These are phyloP conservation scores for Penstemon eatonii DNA, from an alignment of 257 asterid genomes.

Conservation along the genomic window DNA sequence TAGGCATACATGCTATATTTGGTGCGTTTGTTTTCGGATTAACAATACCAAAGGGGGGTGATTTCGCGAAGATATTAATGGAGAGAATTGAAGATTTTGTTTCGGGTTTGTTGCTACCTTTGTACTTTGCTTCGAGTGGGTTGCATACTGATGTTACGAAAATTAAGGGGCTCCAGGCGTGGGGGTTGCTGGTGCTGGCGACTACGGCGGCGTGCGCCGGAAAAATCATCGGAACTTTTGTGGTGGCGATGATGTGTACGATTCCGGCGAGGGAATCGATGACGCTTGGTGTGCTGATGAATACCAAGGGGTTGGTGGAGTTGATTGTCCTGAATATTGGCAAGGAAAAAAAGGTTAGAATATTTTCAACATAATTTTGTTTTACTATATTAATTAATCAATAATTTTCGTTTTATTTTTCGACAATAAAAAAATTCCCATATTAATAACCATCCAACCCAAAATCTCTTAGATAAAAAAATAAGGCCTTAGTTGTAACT, in stretches of 20 bases:
- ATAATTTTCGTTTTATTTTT: too few relatives aligned
- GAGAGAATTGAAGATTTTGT: conserved; percentile 61
- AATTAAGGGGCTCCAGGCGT: conserved; percentile 38
- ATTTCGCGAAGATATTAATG: conserved; percentile 38
- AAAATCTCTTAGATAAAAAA: too few relatives aligned
- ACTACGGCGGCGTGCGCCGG: conserved; percentile 55
- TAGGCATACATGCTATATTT: conserved; percentile 64
- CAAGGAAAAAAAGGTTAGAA: conserved; percentile 52
- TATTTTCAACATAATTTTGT: not conserved
- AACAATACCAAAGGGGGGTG: conserved; percentile 53
- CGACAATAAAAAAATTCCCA: too few relatives aligned
- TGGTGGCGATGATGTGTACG: conserved; percentile 52
- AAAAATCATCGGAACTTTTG: conserved; percentile 55
- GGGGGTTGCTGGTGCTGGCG: conserved; percentile 64
- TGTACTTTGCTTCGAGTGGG: conserved; percentile 69
- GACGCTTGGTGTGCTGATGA: conserved; percentile 69
- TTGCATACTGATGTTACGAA: conserved; percentile 52
- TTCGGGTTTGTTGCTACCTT: conserved; percentile 56
- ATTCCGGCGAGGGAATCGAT: conserved; percentile 56
- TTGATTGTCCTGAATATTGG: conserved; percentile 64
- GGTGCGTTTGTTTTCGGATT: conserved; percentile 69
- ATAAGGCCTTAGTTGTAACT: too few relatives aligned
- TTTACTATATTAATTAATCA: not conserved
- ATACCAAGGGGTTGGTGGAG: conserved; percentile 72
- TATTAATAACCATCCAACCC: too few relatives aligned